Base-by-base conservation (phyloP, 2,329 filamentous ascomycete species). In the Dryadomyces quercivorus region DNA sequence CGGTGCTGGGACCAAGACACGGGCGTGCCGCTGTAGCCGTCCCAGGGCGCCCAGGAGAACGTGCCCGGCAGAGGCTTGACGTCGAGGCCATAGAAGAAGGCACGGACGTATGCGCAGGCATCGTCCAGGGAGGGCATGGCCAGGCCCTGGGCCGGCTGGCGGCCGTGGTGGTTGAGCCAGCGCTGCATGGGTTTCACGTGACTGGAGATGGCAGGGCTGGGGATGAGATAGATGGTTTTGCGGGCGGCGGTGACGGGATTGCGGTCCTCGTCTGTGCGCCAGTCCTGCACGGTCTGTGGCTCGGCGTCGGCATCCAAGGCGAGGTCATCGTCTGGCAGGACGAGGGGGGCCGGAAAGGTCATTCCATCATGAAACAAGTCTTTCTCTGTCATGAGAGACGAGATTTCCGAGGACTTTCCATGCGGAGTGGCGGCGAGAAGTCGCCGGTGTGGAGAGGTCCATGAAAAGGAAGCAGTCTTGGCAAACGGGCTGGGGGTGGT, bases 271-370 rank as follows among this genome's bases (percentile, higher is more conserved):
- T 67, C 65, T 0, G 69, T 60, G 2, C 71, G 58, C 78, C 80
- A 85, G 0, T 71, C 69, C 31, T 70, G 67, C 45, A 80, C 67
- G 43, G 70, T 76, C 58, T 86, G 81, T 0, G 74, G 66, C 5
- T 73, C 67, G 1, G 6, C 34, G 6, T 36, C 34, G 34, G 77
- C 75, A 43, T 84, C 75, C 38, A 71, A 65, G 0, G 75, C 72
- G 1, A 86, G 69, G 20, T 79, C 77, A 61, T 85, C 82, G 2
- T 69, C 71, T 0, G 82, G 82, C 0, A 86, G 66, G 0, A 84
- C 68, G 6, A 86, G 62, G 0, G 82, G 80, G 0, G 69, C 77
- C 0, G 81, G 82, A 57, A 83, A 86, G 0, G 69, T 65, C 36
- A 56, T 60, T 0, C 59, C 9, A 56, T 56, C 47, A 51, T 56